Percentiles rank a stretch among this genome's conserved stretches.
Evolutionary conservation across 441 rosid genomes (phyloP).

Genomic region (Cnidoscolus chayamansa): DNA sequence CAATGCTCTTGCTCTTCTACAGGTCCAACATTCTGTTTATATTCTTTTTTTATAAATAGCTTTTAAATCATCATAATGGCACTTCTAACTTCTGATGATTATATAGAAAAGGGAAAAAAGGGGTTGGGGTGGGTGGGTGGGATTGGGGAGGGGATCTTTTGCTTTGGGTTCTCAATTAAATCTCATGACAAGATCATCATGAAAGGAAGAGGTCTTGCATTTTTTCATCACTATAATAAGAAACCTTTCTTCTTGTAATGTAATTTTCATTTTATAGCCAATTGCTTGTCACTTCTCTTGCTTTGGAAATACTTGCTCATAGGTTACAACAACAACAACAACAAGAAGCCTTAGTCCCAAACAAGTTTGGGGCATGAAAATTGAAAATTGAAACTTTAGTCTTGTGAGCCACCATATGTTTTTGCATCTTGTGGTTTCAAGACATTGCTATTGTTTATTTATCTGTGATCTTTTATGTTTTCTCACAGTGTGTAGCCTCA

Average conservation of each 20-base stretch:
- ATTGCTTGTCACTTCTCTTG: not conserved
- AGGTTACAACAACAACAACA: no score
- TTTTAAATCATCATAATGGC: not conserved
- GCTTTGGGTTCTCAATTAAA: no score
- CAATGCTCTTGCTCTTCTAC: slow-evolving; percentile 98
- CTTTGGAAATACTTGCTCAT: not conserved
- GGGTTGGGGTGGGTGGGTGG: no score
- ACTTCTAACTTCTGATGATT: no score
- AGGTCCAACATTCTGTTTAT: slow-evolving; percentile 40
- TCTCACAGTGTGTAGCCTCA: slow-evolving; percentile 93
- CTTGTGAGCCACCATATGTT: not conserved
- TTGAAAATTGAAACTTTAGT: not conserved
- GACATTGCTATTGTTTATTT: slow-evolving; percentile 18
- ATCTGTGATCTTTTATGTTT: slow-evolving; percentile 8
- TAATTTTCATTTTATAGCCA: not conserved
- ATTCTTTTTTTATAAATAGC: not conserved
- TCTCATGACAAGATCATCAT: no score
- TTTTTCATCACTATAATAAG: no score
- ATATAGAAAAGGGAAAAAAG: no score
- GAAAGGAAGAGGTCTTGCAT: no score
- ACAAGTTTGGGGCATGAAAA: no score
- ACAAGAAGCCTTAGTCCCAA: no score
- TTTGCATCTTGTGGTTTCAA: not conserved
- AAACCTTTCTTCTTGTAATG: not conserved
- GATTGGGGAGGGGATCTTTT: no score